Conservation (phyloP, 2,329 filamentous ascomycete species). For the Tolypocladium capitatum region DNA sequence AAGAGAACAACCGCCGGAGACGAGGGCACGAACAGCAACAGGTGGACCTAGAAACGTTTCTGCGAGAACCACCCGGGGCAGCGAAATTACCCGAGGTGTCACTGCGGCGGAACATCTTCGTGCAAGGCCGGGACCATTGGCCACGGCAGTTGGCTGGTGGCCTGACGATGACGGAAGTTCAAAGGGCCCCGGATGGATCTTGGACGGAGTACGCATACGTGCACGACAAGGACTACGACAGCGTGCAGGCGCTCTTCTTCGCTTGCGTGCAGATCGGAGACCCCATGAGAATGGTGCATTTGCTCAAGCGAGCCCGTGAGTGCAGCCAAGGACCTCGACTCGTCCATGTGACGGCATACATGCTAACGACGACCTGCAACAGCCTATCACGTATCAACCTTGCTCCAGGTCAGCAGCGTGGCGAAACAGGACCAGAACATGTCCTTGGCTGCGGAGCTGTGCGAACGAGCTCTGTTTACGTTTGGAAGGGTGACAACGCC, state of each 20-base stretch:
- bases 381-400: slow-evolving; percentile 82
- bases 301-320: slow-evolving; percentile 38
- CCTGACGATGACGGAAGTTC: slow-evolving; percentile 59
- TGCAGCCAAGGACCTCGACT: slow-evolving; percentile 2
- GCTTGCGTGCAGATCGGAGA: slow-evolving; percentile 70
- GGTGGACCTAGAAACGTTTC: slow-evolving; percentile 43
- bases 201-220: slow-evolving; percentile 61
- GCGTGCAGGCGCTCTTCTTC: slow-evolving; percentile 64
- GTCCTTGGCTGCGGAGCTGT: slow-evolving; percentile 70
- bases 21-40: slow-evolving; percentile 28
- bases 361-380: neutral
- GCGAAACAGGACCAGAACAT: slow-evolving; percentile 86
- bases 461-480: slow-evolving; percentile 83
- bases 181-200: slow-evolving; percentile 33
- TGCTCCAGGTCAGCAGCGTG: slow-evolving; percentile 88
- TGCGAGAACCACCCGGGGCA: slow-evolving; percentile 38
- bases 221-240: slow-evolving; percentile 62
- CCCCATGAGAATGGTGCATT: slow-evolving; percentile 65
- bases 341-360: neutral
- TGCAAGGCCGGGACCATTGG: slow-evolving; percentile 81
- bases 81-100: slow-evolving; percentile 58
- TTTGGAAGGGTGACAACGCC: slow-evolving; percentile 84
- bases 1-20: slow-evolving; percentile 23
- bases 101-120: slow-evolving; percentile 66
- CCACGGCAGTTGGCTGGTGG: slow-evolving; percentile 67